Conservation (phyloP, 768 basidiomycete genomes). For the Serpula lacrymans region DNA sequence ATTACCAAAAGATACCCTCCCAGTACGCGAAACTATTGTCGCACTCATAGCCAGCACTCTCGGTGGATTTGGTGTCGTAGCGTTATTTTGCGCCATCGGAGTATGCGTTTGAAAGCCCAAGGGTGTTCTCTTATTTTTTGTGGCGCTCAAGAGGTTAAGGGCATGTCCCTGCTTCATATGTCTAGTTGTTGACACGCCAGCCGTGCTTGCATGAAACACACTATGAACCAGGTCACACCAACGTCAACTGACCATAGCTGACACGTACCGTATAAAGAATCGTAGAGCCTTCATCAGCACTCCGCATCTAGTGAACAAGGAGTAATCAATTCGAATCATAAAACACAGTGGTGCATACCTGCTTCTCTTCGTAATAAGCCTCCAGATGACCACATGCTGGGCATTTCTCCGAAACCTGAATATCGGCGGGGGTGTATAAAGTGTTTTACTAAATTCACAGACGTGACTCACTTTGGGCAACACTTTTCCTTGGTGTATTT, state of each 20-base stretch:
- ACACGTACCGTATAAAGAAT: conserved; percentile 86
- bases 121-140: conserved; percentile 7
- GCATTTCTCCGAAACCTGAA: conserved; percentile 85
- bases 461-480: conserved; percentile 58
- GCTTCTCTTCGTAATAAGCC: conserved; percentile 86
- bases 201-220: conserved; percentile 74
- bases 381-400: conserved; percentile 82
- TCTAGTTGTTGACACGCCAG: conserved; percentile 78
- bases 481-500: conserved; percentile 67
- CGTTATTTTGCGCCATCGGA: conserved; percentile 82
- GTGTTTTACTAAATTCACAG: too few relatives aligned
- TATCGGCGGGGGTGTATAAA: too few relatives aligned
- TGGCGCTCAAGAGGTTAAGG: too few relatives aligned
- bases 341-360: conserved; percentile 40
- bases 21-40: conserved; percentile 64
- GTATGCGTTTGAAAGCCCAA: conserved; percentile 89
- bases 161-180: not conserved
- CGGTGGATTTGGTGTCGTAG: conserved; percentile 86
- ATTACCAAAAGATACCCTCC: conserved; percentile 69
- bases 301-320: conserved; percentile 55
- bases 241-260: not conserved
- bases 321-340: not conserved
- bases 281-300: conserved; percentile 93
- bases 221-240: conserved; percentile 34
- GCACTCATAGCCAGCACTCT: conserved; percentile 72